phyloP scores from a whole-genome alignment of 306 rosid species.

The Medicago ruthenica region DNA sequence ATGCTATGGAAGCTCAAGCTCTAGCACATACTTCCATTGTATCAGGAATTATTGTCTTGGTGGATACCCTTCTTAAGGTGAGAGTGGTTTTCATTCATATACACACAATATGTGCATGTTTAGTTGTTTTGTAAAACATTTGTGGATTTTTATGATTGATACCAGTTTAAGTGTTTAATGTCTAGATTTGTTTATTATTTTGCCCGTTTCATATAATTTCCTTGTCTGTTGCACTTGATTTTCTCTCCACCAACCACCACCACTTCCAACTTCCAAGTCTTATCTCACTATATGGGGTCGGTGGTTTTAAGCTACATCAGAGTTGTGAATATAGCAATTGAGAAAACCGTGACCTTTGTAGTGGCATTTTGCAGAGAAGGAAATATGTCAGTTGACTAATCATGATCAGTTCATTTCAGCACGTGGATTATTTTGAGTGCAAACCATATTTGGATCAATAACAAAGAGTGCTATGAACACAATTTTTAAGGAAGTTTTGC shows the following conservation, averaged over 20 bases:
- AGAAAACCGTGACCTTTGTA: slow-evolving; percentile 26
- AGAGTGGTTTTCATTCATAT: slow-evolving; percentile 22
- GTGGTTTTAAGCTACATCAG: neutral
- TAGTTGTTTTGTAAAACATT: slow-evolving; percentile 1
- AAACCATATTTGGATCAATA: slow-evolving; percentile 7
- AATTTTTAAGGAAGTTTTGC: neutral
- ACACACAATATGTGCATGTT: neutral
- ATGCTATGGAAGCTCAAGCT: slow-evolving; percentile 64
- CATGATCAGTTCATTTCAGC: slow-evolving; percentile 2
- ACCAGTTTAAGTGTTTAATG: slow-evolving; percentile 5
- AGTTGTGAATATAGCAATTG: slow-evolving; percentile 12
- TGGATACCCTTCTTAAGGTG: slow-evolving; percentile 80
- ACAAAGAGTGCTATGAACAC: slow-evolving; percentile 5
- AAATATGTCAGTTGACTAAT: slow-evolving; percentile 27
- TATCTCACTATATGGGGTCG: neutral
- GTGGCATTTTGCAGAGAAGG: slow-evolving; percentile 31
- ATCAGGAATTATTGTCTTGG: slow-evolving; percentile 63
- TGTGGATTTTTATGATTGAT: slow-evolving; percentile 14
- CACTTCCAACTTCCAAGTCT: neutral
- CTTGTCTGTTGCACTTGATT: neutral
- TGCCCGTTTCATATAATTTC: neutral
- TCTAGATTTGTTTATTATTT: slow-evolving; percentile 14
- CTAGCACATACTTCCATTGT: slow-evolving; percentile 55
- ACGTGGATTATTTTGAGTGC: slow-evolving; percentile 8
- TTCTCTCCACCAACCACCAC: neutral